Evolutionary conservation across 352 stramenopile genomes (phyloP).

Genomic region (Phytopythium ostracodes): DNA sequence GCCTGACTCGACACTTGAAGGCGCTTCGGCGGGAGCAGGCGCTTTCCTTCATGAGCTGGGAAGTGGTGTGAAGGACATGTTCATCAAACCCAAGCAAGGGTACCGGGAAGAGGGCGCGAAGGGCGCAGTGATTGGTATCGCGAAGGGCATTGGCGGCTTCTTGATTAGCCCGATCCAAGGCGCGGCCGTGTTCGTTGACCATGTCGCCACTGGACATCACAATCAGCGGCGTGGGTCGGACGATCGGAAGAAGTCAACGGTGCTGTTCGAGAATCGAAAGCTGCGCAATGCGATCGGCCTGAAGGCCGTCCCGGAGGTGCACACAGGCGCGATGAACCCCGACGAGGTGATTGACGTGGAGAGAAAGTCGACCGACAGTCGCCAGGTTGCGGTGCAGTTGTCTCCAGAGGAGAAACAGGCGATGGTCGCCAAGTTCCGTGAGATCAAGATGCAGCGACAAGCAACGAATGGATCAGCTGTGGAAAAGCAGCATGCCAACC

Average conservation of each 20-base stretch:
- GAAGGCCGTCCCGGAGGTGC: slow-evolving; percentile 15
- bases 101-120: slow-evolving; percentile 46
- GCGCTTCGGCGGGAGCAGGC: slow-evolving; percentile 33
- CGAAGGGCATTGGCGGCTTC: slow-evolving; percentile 36
- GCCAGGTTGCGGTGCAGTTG: slow-evolving; percentile 22
- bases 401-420: slow-evolving; percentile 19
- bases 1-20: slow-evolving; percentile 30
- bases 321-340: slow-evolving; percentile 14
- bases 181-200: slow-evolving; percentile 40
- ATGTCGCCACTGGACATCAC: slow-evolving; percentile 34
- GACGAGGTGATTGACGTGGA: slow-evolving; percentile 16
- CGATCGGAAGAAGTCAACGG: slow-evolving; percentile 32
- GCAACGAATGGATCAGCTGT: slow-evolving; percentile 14
- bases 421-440: slow-evolving; percentile 20
- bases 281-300: slow-evolving; percentile 18
- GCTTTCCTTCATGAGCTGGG: slow-evolving; percentile 49
- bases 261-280: slow-evolving; percentile 25
- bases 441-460: slow-evolving; percentile 21
- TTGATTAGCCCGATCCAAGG: slow-evolving; percentile 42
- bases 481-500: slow-evolving; percentile 12
- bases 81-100: slow-evolving; percentile 36
- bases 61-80: slow-evolving; percentile 42
- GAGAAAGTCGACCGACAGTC: slow-evolving; percentile 12
- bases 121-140: slow-evolving; percentile 41
- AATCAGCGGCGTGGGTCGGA: slow-evolving; percentile 29